Percentiles rank a stretch among this genome's conserved stretches.
phyloP scores from a whole-genome alignment of 768 basidiomycete species.

The Naganishia vaughanmartiniae region DNA sequence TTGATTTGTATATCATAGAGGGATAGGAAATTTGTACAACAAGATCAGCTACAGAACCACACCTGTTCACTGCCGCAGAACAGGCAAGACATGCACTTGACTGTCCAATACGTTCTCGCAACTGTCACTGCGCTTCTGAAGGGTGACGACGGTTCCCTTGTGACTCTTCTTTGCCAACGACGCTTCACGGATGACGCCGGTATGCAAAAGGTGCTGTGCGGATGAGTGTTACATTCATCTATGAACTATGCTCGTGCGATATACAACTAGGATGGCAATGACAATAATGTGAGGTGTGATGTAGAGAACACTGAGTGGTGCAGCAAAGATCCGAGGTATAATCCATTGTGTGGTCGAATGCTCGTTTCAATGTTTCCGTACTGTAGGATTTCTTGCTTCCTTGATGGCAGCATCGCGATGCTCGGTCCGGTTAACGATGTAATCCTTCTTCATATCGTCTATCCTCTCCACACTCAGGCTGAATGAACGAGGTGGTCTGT shows the following conservation, averaged over 20 bases:
- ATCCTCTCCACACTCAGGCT: slow-evolving; percentile 27
- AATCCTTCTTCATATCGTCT: slow-evolving; percentile 27
- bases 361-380: slow-evolving; percentile 12
- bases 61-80: background rate
- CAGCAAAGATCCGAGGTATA: background rate
- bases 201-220: too few relatives aligned
- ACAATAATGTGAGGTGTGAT: background rate
- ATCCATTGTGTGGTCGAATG: background rate
- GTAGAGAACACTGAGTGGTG: background rate
- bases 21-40: background rate
- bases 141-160: background rate
- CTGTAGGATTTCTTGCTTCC: slow-evolving; percentile 18
- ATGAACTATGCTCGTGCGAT: background rate
- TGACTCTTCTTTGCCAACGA: background rate
- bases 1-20: slow-evolving; percentile 16
- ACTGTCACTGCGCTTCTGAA: background rate
- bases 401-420: slow-evolving; percentile 17
- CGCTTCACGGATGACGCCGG: background rate
- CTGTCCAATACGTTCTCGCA: background rate
- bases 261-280: background rate
- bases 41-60: background rate
- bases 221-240: background rate
- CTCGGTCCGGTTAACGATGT: slow-evolving; percentile 24
- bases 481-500: background rate
- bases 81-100: background rate